Base-by-base conservation (phyloP, 208 protist species). In the Wallacemonas sp. region DNA sequence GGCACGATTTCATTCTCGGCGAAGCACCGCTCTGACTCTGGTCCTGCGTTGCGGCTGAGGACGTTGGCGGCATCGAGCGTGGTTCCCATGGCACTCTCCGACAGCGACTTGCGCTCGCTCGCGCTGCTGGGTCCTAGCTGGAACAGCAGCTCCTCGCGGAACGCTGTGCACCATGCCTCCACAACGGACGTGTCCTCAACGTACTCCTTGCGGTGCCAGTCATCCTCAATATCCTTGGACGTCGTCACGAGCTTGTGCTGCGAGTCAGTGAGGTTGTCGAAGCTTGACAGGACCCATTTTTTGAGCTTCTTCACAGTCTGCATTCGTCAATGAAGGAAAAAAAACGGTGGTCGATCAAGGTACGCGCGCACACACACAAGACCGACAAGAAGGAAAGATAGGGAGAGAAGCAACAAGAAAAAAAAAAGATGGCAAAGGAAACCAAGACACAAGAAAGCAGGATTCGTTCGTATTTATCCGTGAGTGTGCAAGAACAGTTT, bases 191-290 rank as follows among this genome's bases (percentile, higher is more conserved):
- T 48, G 70, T 81, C 69, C 56, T 75, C 61, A 39, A 54, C 65
- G 5, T 65, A 39, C 33, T 58, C 39, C 34, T 69, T 74, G 44
- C 71, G 81, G 21, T 73, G 57, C 72, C 74, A 85, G 2, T 33
- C 47, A 17, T 83, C 82, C 56, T 88, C 78, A 57, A 88, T 75
- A 1, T 66, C 38, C 66, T 81, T 85, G 26, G 78, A 85, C 0
- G 76, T 76, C 11, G 60, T 76, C 3, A 91, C 24, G 16, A 94
- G 70, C 34, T 83, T 68, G 49, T 87, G 73, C 46, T 84, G 83
- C 1, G 72, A 62, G 24, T 76, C 39, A 3, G 79, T 85, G 48
- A 76, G 70, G 11, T 54, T 62, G 34, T 89, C 77, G 34, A 77
- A 65, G 47, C 48, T 61, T 44, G 79, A 77, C 1, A 58, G 52